phyloP scores from a whole-genome alignment of 2,329 filamentous ascomycete species.

The Claviceps citrina region DNA sequence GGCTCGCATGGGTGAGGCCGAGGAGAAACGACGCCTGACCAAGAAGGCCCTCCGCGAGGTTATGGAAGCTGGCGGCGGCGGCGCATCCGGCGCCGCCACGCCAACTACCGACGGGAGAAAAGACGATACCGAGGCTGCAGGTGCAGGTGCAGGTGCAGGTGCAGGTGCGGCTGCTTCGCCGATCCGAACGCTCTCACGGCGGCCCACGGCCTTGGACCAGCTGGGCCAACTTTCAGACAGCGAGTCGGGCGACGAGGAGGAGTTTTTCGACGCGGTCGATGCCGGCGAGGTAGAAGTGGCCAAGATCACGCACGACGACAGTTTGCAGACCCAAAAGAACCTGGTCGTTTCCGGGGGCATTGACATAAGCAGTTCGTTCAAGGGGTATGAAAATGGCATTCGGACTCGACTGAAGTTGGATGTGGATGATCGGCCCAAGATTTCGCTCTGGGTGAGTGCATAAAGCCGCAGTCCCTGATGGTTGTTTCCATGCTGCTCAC shows the following conservation, averaged over 20 bases:
- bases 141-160: constrained; percentile 16
- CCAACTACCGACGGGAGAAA: constrained; percentile 15
- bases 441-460: constrained; percentile 80
- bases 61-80: constrained; percentile 38
- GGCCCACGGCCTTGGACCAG: constrained; percentile 52
- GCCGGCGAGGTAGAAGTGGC: constrained; percentile 77
- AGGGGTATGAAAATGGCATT: constrained; percentile 81
- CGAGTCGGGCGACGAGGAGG: constrained; percentile 69
- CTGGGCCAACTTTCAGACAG: constrained; percentile 65
- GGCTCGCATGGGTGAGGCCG: constrained; percentile 72
- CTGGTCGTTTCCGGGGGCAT: constrained; percentile 27
- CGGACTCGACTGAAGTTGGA: constrained; percentile 73
- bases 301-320: constrained; percentile 42
- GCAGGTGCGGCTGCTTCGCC: constrained; percentile 24
- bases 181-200: constrained; percentile 29
- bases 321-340: constrained; percentile 24
- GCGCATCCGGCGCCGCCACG: constrained; percentile 19
- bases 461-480: too few relatives aligned
- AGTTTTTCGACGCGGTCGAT: constrained; percentile 95
- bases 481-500: too few relatives aligned
- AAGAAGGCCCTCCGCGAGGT: constrained; percentile 82
- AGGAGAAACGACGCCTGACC: constrained; percentile 76
- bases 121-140: constrained; percentile 18
- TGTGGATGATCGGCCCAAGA: constrained; percentile 80
- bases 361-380: constrained; percentile 65